Evolutionary conservation across 148 eudicot genomes (phyloP).

Genomic region (Beta vulgaris): DNA sequence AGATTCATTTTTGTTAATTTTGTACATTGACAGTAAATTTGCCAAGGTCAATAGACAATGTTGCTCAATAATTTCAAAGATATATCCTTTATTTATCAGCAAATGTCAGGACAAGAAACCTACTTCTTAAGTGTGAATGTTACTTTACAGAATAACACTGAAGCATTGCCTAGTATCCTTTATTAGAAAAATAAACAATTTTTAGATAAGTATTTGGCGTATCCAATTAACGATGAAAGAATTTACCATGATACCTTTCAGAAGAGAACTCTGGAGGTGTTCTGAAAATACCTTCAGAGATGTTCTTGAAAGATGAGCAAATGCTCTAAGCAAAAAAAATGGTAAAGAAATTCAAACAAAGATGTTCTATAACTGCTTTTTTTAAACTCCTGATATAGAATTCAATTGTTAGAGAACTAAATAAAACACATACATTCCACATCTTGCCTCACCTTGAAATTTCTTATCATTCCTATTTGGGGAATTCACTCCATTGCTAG

Average conservation of each 20-base stretch:
- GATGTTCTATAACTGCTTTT: neutral
- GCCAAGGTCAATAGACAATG: too few species aligned
- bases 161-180: neutral
- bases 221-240: neutral
- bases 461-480: constrained; percentile 24
- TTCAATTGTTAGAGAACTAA: neutral
- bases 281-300: neutral
- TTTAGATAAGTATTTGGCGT: neutral
- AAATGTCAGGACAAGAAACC: too few species aligned
- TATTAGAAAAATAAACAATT: neutral
- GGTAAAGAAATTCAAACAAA: neutral
- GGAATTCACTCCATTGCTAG: constrained; percentile 16
- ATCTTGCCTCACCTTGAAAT: constrained; percentile 31
- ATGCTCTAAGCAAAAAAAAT: neutral
- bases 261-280: neutral
- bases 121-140: neutral
- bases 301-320: neutral
- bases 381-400: too few species aligned
- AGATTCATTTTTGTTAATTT: neutral
- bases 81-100: too few species aligned
- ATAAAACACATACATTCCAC: neutral
- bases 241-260: neutral
- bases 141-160: neutral
- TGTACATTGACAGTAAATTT: too few species aligned
- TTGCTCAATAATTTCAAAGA: too few species aligned